Evolutionary conservation across 345 rosid species (phyloP).

Genomic region (Rhodomyrtus tomentosa): DNA sequence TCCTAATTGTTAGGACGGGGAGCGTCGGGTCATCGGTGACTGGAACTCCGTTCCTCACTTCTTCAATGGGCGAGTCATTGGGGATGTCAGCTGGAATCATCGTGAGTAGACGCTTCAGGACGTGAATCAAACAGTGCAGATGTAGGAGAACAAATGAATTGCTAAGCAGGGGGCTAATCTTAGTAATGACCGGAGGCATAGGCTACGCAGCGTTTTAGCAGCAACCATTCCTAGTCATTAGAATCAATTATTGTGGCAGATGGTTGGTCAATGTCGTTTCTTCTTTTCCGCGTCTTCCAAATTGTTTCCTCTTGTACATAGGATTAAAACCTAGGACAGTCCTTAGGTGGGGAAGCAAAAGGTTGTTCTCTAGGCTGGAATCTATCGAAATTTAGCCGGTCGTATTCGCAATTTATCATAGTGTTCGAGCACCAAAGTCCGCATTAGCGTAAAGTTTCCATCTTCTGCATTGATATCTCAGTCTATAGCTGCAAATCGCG

Average conservation of each 20-base stretch:
- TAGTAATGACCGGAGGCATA: background rate
- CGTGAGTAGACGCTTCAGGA: background rate
- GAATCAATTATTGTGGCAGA: background rate
- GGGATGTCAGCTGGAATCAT: background rate
- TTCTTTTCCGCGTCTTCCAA: background rate
- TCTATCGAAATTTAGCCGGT: background rate
- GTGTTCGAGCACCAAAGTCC: background rate
- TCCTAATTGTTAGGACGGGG: conserved; percentile 25
- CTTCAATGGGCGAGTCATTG: conserved; percentile 19
- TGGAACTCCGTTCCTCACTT: conserved; percentile 29
- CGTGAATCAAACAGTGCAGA: background rate
- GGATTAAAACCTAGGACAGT: background rate
- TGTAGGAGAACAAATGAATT: background rate
- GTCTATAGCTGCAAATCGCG: background rate
- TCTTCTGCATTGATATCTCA: background rate
- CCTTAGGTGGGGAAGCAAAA: background rate
- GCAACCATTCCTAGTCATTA: background rate
- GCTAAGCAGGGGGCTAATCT: background rate
- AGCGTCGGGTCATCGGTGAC: conserved; percentile 21
- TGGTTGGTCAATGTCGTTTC: background rate
- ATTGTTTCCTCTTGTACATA: background rate
- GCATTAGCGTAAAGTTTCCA: background rate
- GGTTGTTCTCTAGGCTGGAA: background rate
- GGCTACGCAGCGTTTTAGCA: background rate
- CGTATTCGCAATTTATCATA: background rate